Percentiles rank a stretch among this genome's conserved stretches.
Evolutionary conservation across 495 filamentous ascomycete genomes (phyloP).

Genomic region (Penicillium crystallinum): DNA sequence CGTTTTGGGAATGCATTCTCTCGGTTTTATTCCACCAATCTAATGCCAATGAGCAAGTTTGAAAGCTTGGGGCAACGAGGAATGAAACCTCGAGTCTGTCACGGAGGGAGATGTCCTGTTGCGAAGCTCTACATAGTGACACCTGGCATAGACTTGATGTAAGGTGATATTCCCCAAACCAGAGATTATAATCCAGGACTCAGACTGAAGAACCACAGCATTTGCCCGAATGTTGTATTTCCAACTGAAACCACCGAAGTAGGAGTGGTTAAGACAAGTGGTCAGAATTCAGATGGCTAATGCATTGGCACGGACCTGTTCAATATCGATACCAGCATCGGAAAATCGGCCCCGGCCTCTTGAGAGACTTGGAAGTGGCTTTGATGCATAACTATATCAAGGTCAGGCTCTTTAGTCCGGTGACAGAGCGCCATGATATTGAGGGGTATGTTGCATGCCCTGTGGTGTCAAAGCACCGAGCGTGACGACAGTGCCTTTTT

Average conservation of each 20-base stretch:
- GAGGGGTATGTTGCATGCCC: constrained; percentile 5
- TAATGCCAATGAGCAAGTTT: no score
- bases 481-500: neutral
- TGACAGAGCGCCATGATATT: neutral
- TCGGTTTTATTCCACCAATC: neutral
- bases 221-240: neutral
- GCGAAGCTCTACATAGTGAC: neutral
- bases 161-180: neutral
- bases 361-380: neutral
- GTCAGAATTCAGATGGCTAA: neutral
- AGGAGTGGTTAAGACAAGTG: neutral
- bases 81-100: neutral
- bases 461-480: neutral
- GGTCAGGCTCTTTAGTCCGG: neutral
- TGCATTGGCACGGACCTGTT: neutral
- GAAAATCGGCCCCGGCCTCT: neutral
- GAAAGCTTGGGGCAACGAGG: no score
- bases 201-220: neutral
- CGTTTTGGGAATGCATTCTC: neutral
- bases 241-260: neutral
- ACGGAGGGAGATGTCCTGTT: neutral
- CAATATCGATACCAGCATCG: neutral
- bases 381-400: neutral
- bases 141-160: neutral
- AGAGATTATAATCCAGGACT: neutral